Evolutionary conservation across 441 rosid species (phyloP).

Genomic region (Breynia disticha): DNA sequence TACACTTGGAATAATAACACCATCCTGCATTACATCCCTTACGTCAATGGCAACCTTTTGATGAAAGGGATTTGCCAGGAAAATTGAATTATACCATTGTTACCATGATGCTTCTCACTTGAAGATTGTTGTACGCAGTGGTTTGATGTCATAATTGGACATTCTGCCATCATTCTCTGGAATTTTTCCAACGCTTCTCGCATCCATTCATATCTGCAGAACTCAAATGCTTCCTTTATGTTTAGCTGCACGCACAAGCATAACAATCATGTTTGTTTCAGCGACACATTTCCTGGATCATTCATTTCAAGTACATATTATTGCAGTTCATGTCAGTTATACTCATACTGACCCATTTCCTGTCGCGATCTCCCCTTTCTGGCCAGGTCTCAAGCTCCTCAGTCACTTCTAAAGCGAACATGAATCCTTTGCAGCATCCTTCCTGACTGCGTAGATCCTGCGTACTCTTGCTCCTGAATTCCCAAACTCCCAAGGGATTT

Average conservation of each 20-base stretch:
- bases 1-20: no score
- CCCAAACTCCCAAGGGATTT: constrained; percentile 69
- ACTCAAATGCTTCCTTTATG: constrained; percentile 46
- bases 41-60: constrained; percentile 20
- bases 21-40: background rate
- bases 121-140: constrained; percentile 17
- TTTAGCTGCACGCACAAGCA: constrained; percentile 30
- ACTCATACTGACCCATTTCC: constrained; percentile 56
- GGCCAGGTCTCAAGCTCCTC: constrained; percentile 80
- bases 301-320: background rate
- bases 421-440: constrained; percentile 72
- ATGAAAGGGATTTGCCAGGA: constrained; percentile 15
- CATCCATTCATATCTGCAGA: constrained; percentile 87
- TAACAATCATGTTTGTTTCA: no score
- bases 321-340: background rate
- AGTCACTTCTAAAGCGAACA: constrained; percentile 75
- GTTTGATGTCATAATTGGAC: constrained; percentile 28
- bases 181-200: constrained; percentile 49
- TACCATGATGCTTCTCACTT: constrained; percentile 13
- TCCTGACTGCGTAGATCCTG: constrained; percentile 31
- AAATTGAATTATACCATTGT: constrained; percentile 10
- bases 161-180: constrained; percentile 30
- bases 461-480: constrained; percentile 73
- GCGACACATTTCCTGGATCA: background rate
- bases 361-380: constrained; percentile 40